Percentiles rank a stretch among this genome's conserved stretches.
Evolutionary conservation across 1,284 basidiomycete species (phyloP).

Genomic region (Malassezia caprae): DNA sequence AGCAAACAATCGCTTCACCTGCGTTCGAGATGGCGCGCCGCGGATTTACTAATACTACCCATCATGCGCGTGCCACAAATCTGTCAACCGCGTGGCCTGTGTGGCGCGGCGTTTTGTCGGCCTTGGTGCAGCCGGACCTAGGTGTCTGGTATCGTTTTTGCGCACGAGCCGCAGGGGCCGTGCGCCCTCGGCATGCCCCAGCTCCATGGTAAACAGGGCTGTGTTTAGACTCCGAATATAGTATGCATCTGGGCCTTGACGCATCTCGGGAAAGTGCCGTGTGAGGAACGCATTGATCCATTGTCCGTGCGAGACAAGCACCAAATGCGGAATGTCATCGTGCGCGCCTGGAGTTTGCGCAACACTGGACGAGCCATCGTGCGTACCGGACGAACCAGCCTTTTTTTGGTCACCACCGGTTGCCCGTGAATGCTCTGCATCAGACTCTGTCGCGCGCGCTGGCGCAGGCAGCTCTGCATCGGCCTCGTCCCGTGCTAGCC

Average conservation of each 20-base stretch:
- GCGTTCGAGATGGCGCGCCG: background rate
- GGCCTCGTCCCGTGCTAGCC: background rate
- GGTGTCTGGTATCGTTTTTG: conserved; percentile 13
- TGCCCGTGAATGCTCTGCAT: background rate
- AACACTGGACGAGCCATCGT: background rate
- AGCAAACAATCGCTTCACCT: background rate
- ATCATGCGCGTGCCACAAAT: background rate
- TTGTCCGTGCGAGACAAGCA: conserved; percentile 39
- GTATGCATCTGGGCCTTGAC: background rate
- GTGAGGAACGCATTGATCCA: conserved; percentile 35
- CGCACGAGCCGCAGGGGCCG: background rate
- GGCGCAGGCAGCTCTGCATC: background rate
- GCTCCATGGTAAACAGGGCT: conserved; percentile 8
- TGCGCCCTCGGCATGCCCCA: background rate
- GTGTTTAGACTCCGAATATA: conserved; percentile 15
- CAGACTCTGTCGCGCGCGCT: background rate
- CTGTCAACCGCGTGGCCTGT: conserved; percentile 7
- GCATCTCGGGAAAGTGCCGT: background rate
- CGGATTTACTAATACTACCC: background rate
- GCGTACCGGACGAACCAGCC: background rate
- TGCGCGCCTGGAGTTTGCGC: background rate
- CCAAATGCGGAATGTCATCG: conserved; percentile 21
- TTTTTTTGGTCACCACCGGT: background rate
- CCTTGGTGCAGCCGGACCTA: background rate
- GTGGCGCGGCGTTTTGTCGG: background rate